These are phyloP conservation scores for Aquilaria sinensis DNA, from an alignment of 345 rosid genomes.

Conservation along the genomic window DNA sequence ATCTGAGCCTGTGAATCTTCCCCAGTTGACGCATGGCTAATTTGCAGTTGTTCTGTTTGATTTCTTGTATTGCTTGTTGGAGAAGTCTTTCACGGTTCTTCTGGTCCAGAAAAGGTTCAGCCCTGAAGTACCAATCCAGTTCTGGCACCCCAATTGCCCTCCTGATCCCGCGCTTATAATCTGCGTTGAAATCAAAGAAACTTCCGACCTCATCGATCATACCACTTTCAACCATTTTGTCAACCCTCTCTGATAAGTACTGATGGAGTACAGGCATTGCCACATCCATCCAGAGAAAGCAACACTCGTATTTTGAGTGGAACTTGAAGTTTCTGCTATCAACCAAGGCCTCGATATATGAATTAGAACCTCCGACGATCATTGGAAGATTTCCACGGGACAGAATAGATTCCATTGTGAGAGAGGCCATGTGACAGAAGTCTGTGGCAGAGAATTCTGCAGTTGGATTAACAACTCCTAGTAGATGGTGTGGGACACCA, in stretches of 20 bases:
- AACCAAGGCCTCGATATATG: slow-evolving; percentile 56
- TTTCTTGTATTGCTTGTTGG: slow-evolving; percentile 37
- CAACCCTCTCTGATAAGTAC: slow-evolving; percentile 53
- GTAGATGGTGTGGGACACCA: slow-evolving; percentile 73
- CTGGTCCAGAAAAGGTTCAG: slow-evolving; percentile 30
- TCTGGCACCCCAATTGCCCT: slow-evolving; percentile 78
- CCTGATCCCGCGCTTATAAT: slow-evolving; percentile 38
- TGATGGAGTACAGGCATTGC: slow-evolving; percentile 42
- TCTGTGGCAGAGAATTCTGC: slow-evolving; percentile 43
- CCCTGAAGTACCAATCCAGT: slow-evolving; percentile 42
- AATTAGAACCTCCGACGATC: slow-evolving; percentile 82
- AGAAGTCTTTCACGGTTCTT: slow-evolving; percentile 24
- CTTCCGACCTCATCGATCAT: slow-evolving; percentile 65
- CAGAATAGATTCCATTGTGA: slow-evolving; percentile 33
- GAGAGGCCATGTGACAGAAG: slow-evolving; percentile 41
- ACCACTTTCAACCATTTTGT: slow-evolving; percentile 61
- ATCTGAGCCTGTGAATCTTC: slow-evolving; percentile 51
- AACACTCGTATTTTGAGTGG: slow-evolving; percentile 39
- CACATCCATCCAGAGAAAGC: slow-evolving; percentile 71
- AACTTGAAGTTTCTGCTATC: slow-evolving; percentile 27
- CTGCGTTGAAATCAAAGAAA: slow-evolving; percentile 31
- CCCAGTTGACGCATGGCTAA: slow-evolving; percentile 55
- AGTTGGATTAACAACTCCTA: slow-evolving; percentile 40
- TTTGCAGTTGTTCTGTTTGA: slow-evolving; percentile 46
- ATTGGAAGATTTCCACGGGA: slow-evolving; percentile 53